Evolutionary conservation across 306 rosid species (phyloP), one percentile per base, ranked within the genome.

Genomic region (Rubus idaeus): DNA sequence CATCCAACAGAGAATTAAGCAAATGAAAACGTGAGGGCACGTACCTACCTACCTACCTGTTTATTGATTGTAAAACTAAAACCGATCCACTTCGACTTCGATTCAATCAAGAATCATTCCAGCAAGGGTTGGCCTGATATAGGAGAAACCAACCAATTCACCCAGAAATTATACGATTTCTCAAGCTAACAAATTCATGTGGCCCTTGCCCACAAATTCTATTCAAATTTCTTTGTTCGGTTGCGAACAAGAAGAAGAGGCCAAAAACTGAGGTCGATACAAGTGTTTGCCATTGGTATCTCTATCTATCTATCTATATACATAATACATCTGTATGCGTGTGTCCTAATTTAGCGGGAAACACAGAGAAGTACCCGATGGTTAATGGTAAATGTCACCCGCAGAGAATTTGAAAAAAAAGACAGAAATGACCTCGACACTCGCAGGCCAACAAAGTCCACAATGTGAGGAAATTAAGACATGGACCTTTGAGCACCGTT

Each of bases 291-390:
- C 58, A 45, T 69, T 82, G 3, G 57, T 45, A 5, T 45, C 10
- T 45, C 49, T 75, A 51, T 77, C 80, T 64, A 78, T 81, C 70
- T 30, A 50, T 78, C 1, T 49, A n/a, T 74, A 3, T 23, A 23
- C 1, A 23, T 23, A 23, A 23, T 23, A 23, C 1, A 23, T 23
- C 26, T 23, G 26, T 23, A 1, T 23, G 26, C 1, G 26, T 23
- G 26, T 44, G 14, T 62, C 20, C 90, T 86, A 69, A 83, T 88
- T 86, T 86, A 42, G 85, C 53, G 73, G 51, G 30, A 66, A 40
- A 53, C 64, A 76, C 77, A 68, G 79, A 82, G 75, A 78, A 75
- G 71, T 57, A 77, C 80, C 79, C 79, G 77, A 84, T 79, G 70
- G 77, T 3, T 62, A 35, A 75, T 71, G 73, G 84, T 74, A 72